Evolutionary conservation across 306 rosid species (phyloP).

Genomic region (Fragaria nilgerrensis): DNA sequence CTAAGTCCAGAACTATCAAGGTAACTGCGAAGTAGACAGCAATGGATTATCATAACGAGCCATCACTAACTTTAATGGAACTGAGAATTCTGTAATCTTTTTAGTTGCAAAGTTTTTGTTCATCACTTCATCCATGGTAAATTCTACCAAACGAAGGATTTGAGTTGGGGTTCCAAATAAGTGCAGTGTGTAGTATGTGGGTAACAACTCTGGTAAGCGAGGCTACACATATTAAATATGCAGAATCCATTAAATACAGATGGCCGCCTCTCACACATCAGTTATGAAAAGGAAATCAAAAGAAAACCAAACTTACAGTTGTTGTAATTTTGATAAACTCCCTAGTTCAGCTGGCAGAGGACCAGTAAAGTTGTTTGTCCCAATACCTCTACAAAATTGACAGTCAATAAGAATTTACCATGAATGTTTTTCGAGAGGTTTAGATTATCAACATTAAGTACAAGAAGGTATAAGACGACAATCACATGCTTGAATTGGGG

Average conservation of each 20-base stretch:
- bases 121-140: too few relatives aligned
- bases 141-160: neutral
- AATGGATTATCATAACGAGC: neutral
- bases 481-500: neutral
- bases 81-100: too few relatives aligned
- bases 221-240: neutral
- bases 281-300: neutral
- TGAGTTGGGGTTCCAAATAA: neutral
- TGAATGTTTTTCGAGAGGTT: neutral
- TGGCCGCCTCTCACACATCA: neutral
- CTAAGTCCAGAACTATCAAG: conserved; percentile 69
- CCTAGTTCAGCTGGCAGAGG: conserved; percentile 79
- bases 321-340: conserved; percentile 38
- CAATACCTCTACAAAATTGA: conserved; percentile 39
- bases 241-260: neutral
- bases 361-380: conserved; percentile 69
- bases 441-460: neutral
- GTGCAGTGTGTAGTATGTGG: neutral
- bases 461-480: neutral
- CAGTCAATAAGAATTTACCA: neutral
- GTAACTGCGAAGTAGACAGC: conserved; percentile 49
- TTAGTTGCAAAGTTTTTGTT: too few relatives aligned
- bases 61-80: too few relatives aligned
- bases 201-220: neutral
- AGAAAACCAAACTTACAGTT: conserved; percentile 48